phyloP scores from a whole-genome alignment of 176 grass and related monocot species.

The Alloteropsis semialata region DNA sequence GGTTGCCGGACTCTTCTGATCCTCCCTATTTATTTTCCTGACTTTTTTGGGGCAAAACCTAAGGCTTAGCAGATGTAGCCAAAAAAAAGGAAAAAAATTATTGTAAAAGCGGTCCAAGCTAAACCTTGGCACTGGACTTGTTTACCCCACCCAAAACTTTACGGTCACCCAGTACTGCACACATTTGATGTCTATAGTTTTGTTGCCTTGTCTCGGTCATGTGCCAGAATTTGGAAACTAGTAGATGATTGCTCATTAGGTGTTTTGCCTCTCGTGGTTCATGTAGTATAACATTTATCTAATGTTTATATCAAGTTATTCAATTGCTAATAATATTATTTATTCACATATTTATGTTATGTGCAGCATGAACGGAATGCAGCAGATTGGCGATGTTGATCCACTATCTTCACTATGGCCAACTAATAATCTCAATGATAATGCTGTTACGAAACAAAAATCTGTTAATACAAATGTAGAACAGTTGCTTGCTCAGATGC shows the following conservation, averaged over 20 bases:
- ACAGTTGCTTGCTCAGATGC: slow-evolving; percentile 66
- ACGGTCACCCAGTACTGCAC: not conserved
- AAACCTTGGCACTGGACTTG: not conserved
- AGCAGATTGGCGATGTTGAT: slow-evolving; percentile 33
- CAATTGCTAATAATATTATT: not conserved
- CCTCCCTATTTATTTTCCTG: not conserved
- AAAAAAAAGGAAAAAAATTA: not conserved
- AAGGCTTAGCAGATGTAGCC: not conserved
- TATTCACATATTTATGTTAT: slow-evolving; percentile 10
- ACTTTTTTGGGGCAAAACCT: slow-evolving; percentile 7
- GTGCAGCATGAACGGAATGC: slow-evolving; percentile 43
- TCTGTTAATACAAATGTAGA: slow-evolving; percentile 42
- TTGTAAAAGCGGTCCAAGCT: not conserved
- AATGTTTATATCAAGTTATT: slow-evolving; percentile 16
- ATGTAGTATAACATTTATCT: slow-evolving; percentile 20
- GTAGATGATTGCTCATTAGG: not conserved
- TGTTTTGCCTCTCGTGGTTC: slow-evolving; percentile 12
- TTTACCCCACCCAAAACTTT: slow-evolving; percentile 2
- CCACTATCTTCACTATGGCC: slow-evolving; percentile 35
- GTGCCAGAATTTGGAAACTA: not conserved
- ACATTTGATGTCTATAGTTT: slow-evolving; percentile 6
- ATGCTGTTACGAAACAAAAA: slow-evolving; percentile 29
- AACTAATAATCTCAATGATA: slow-evolving; percentile 22
- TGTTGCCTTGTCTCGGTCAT: not conserved
- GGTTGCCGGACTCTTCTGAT: not conserved